Evolutionary conservation across 106 monocot genomes (phyloP).

Genomic region (Dioscorea zingiberensis): DNA sequence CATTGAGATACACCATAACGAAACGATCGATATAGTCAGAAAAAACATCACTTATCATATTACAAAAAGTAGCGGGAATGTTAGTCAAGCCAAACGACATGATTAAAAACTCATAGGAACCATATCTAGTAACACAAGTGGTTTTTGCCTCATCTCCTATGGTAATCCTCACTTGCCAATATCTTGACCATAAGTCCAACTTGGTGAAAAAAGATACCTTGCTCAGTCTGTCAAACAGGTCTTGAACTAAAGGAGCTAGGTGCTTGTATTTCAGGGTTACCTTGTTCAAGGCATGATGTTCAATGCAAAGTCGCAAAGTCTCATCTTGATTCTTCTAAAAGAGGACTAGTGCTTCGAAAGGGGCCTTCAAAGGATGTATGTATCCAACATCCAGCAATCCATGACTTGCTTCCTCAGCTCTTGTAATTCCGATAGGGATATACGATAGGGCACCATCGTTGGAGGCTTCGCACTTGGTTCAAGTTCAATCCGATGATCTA

Average conservation of each 20-base stretch:
- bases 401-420: not conserved
- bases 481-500: no score
- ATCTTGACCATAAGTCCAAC: no score
- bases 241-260: not conserved
- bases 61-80: not conserved
- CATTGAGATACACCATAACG: no score
- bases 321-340: not conserved
- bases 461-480: not conserved
- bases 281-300: not conserved
- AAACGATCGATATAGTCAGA: not conserved
- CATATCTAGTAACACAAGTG: no score
- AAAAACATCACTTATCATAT: not conserved
- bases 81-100: not conserved
- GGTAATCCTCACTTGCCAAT: no score
- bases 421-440: not conserved
- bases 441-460: not conserved
- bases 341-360: not conserved
- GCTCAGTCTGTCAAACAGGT: not conserved
- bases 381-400: not conserved
- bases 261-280: not conserved
- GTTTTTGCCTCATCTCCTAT: no score
- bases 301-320: not conserved
- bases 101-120: no score
- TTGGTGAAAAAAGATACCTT: no score
- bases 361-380: not conserved